Evolutionary conservation across 495 filamentous ascomycete species (phyloP), one percentile per base, ranked within the genome.

Genomic region (Daldinia concentrica): DNA sequence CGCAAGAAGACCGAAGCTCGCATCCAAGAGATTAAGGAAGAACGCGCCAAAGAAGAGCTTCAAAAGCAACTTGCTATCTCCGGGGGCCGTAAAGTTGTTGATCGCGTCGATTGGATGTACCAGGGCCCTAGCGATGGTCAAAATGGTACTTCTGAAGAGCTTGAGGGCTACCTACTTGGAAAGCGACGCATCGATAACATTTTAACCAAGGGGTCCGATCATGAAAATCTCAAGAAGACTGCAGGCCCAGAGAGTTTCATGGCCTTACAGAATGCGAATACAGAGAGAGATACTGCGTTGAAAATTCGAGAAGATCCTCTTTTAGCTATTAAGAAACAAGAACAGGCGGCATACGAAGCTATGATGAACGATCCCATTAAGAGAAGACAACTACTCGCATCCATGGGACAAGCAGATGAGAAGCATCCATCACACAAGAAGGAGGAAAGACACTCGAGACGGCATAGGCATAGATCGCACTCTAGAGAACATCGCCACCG

Each of bases 61-160:
- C 91, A 97, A 75, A 88, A 90, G 50, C 88, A 97, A 50, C 93
- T 97, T 63, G 96, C 97, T 80, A 90, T 91, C 41, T 91, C 93
- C 12, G 96, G 96, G 34, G 93, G 94, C 17, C 85, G 86, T 64
- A 91, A 89, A 64, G 86, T 88, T 36, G 76, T 89, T 2, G 89
- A 93, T 68, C 88, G 93, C 12, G 95, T 99, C 19, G 95, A 99
- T 74, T 99, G 96, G 92, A 97, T 99, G 93, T 99, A 99, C 80
- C 84, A 89, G 71, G 95, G 94, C 1, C 93, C 95, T 8, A 90
- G 91, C 37, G 89, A 87, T 70, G 93, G 92, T 27, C 90, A 91
- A 71, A 87, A 85, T 22, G 92, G 93, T 54, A 93, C 93, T 63
- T 91, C 90, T 0, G 94, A 97, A 77, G 96, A 98, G 79, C 93